These are phyloP conservation scores for Glycyrrhiza uralensis DNA, from an alignment of 306 rosid genomes.

Conservation along the genomic window DNA sequence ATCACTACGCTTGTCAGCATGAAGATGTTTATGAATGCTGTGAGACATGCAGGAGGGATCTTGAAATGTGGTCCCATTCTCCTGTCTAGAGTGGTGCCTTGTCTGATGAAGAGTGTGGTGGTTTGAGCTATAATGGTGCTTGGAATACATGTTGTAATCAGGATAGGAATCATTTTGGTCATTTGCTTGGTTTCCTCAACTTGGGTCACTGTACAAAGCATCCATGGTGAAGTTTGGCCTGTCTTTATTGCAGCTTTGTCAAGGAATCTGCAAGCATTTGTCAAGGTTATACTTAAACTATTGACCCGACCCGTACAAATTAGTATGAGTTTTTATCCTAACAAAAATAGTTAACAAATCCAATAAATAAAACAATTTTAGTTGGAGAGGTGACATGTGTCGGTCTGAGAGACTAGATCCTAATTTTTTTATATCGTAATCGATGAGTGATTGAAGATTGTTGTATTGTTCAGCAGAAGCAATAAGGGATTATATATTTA, in stretches of 20 bases:
- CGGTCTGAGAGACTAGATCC: too few species aligned
- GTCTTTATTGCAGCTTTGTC: slow-evolving; percentile 65
- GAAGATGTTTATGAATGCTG: slow-evolving; percentile 56
- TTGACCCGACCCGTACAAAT: too few species aligned
- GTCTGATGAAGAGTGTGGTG: slow-evolving; percentile 54
- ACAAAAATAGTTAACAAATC: too few species aligned
- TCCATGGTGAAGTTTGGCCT: slow-evolving; percentile 46
- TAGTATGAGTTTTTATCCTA: too few species aligned
- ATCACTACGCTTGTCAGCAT: slow-evolving; percentile 55
- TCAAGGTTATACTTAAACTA: neutral
- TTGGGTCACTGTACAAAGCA: slow-evolving; percentile 66
- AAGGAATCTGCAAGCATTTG: slow-evolving; percentile 50
- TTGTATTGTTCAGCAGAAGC: neutral
- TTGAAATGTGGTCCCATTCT: slow-evolving; percentile 55
- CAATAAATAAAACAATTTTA: too few species aligned
- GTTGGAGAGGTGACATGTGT: too few species aligned
- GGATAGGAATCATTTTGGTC: slow-evolving; percentile 66
- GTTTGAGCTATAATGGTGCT: slow-evolving; percentile 53
- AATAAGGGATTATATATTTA: neutral
- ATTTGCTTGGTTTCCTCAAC: slow-evolving; percentile 89
- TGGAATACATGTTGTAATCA: slow-evolving; percentile 61
- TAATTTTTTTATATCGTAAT: too few species aligned
- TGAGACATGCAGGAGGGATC: slow-evolving; percentile 63
- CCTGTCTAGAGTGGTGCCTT: slow-evolving; percentile 64
- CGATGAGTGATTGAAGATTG: too few species aligned